These are phyloP conservation scores for Globisporangium camurandrum DNA, from an alignment of 352 stramenopile species.

Conservation along the genomic window DNA sequence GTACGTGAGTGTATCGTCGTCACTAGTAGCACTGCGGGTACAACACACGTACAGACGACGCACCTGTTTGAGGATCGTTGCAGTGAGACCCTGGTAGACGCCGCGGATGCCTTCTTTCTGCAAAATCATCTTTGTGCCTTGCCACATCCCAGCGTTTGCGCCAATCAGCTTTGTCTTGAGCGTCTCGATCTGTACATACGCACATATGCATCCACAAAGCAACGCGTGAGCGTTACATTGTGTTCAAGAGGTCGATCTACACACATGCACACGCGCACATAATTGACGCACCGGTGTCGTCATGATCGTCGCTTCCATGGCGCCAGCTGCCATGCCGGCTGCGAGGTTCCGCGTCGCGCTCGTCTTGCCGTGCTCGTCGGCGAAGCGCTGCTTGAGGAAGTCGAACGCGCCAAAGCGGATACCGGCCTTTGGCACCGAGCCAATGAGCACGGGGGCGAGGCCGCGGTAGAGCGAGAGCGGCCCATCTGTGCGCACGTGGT, in stretches of 20 bases:
- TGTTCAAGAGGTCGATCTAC: background rate
- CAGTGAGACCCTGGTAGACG: slow-evolving; percentile 91
- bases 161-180: slow-evolving; percentile 98
- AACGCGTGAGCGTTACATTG: background rate
- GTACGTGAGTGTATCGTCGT: background rate
- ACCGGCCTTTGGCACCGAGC: slow-evolving; percentile 93
- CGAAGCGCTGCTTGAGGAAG: slow-evolving; percentile 77
- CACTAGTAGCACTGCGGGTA: background rate
- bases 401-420: slow-evolving; percentile 96
- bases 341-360: slow-evolving; percentile 88
- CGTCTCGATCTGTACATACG: slow-evolving; percentile 79
- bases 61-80: slow-evolving; percentile 93
- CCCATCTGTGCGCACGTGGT: slow-evolving; percentile 61
- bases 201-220: background rate
- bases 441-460: slow-evolving; percentile 91
- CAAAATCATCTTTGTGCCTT: slow-evolving; percentile 90
- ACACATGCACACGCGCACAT: slow-evolving; percentile 4
- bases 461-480: slow-evolving; percentile 88
- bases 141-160: slow-evolving; percentile 88
- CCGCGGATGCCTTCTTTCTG: slow-evolving; percentile 86
- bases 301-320: slow-evolving; percentile 88
- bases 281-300: slow-evolving; percentile 88
- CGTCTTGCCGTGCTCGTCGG: slow-evolving; percentile 87
- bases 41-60: background rate
- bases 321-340: slow-evolving; percentile 89